phyloP scores from a whole-genome alignment of 306 rosid species.

The Trifolium dubium region DNA sequence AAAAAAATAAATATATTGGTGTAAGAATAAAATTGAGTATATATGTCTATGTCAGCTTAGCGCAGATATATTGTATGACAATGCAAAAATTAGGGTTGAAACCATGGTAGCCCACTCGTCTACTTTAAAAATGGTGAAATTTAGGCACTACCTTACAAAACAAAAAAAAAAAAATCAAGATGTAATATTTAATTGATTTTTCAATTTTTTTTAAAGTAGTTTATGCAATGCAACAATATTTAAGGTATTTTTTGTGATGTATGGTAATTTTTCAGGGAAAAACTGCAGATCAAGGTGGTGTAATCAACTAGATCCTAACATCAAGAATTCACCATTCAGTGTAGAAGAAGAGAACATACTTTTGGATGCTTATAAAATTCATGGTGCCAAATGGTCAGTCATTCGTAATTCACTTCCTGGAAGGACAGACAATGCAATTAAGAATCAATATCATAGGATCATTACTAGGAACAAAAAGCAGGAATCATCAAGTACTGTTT shows the following conservation, averaged over 20 bases:
- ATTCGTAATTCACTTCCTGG: slow-evolving; percentile 77
- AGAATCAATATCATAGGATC: slow-evolving; percentile 86
- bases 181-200: too few species aligned
- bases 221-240: too few species aligned
- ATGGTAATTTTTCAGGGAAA: slow-evolving; percentile 56
- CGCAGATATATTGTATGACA: too few species aligned
- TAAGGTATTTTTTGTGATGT: neutral
- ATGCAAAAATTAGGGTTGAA: too few species aligned
- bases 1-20: too few species aligned
- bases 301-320: slow-evolving; percentile 81
- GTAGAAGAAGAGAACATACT: slow-evolving; percentile 77
- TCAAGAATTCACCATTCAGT: slow-evolving; percentile 60
- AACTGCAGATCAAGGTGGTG: slow-evolving; percentile 93
- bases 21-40: too few species aligned
- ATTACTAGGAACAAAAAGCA: slow-evolving; percentile 73
- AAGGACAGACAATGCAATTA: slow-evolving; percentile 81
- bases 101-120: too few species aligned
- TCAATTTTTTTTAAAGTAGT: too few species aligned
- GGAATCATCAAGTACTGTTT: slow-evolving; percentile 29
- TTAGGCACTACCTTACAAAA: too few species aligned
- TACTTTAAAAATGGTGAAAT: too few species aligned
- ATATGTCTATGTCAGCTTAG: too few species aligned
- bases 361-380: slow-evolving; percentile 54
- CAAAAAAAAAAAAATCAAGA: too few species aligned
- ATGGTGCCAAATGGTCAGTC: slow-evolving; percentile 88